These are phyloP conservation scores for Davidsoniella eucalypti DNA, from an alignment of 2,329 filamentous ascomycete species.

Conservation along the genomic window DNA sequence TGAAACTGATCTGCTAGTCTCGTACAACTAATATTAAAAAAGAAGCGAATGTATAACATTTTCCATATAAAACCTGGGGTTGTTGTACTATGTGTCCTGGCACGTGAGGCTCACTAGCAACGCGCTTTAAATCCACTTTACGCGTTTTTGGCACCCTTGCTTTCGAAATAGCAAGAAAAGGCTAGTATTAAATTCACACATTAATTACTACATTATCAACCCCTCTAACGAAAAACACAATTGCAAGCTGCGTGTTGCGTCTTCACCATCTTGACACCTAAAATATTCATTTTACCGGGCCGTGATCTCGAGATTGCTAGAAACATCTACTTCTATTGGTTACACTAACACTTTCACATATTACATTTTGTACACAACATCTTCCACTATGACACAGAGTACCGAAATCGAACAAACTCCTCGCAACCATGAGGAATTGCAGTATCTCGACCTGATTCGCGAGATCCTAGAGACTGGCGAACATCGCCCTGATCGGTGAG, in stretches of 20 bases:
- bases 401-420: conserved; percentile 10
- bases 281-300: background rate
- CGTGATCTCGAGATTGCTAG: background rate
- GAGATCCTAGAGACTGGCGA: conserved; percentile 73
- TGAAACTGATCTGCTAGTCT: background rate
- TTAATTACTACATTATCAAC: background rate
- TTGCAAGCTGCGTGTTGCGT: background rate
- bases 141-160: background rate
- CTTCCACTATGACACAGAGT: conserved; percentile 5
- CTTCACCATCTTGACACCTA: background rate
- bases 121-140: conserved; percentile 11
- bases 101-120: background rate
- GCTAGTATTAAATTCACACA: background rate
- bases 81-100: too few relatives aligned
- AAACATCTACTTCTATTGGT: background rate
- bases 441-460: conserved; percentile 81
- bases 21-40: background rate
- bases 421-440: conserved; percentile 62
- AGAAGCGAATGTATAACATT: background rate
- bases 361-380: background rate
- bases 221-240: background rate
- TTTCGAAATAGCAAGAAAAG: background rate
- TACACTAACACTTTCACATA: background rate
- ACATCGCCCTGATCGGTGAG: conserved; percentile 68
- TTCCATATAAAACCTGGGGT: too few relatives aligned